phyloP scores from a whole-genome alignment of 2,329 filamentous ascomycete species.

The Byssothecium circinans region DNA sequence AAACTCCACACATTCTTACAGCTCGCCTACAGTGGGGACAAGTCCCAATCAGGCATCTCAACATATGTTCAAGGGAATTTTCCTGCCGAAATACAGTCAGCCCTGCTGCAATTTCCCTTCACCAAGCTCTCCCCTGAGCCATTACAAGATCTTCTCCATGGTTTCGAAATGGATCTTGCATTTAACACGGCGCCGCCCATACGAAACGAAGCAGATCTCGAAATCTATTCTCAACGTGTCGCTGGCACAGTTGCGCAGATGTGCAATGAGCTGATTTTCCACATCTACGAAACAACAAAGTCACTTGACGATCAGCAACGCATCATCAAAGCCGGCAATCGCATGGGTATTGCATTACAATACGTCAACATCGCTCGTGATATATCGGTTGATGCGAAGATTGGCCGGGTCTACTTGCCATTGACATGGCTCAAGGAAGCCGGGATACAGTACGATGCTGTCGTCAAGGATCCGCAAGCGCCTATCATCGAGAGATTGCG shows the following conservation, averaged over 20 bases:
- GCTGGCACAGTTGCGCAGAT: constrained; percentile 73
- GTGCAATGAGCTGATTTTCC: constrained; percentile 67
- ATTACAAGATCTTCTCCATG: constrained; percentile 65
- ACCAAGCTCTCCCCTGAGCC: constrained; percentile 60
- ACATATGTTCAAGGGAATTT: constrained; percentile 54
- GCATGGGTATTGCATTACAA: constrained; percentile 75
- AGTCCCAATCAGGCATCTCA: constrained; percentile 9
- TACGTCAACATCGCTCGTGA: constrained; percentile 78
- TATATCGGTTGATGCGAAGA: constrained; percentile 66
- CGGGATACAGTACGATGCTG: constrained; percentile 56
- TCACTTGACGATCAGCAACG: constrained; percentile 38
- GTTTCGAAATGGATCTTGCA: constrained; percentile 68
- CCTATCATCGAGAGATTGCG: constrained; percentile 55
- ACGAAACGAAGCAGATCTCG: constrained; percentile 58
- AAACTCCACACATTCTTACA: constrained; percentile 62
- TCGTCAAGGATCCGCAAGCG: constrained; percentile 55
- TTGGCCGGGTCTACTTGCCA: constrained; percentile 70
- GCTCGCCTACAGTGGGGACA: constrained; percentile 49
- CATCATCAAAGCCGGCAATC: constrained; percentile 59
- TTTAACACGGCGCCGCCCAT: constrained; percentile 60
- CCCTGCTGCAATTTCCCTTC: constrained; percentile 62
- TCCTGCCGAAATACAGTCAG: constrained; percentile 54
- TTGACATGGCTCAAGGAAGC: constrained; percentile 63
- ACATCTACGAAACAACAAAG: constrained; percentile 51
- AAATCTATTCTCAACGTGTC: constrained; percentile 66